Evolutionary conservation across 2,329 filamentous ascomycete species (phyloP).

Genomic region (Helicocarpus griseus): DNA sequence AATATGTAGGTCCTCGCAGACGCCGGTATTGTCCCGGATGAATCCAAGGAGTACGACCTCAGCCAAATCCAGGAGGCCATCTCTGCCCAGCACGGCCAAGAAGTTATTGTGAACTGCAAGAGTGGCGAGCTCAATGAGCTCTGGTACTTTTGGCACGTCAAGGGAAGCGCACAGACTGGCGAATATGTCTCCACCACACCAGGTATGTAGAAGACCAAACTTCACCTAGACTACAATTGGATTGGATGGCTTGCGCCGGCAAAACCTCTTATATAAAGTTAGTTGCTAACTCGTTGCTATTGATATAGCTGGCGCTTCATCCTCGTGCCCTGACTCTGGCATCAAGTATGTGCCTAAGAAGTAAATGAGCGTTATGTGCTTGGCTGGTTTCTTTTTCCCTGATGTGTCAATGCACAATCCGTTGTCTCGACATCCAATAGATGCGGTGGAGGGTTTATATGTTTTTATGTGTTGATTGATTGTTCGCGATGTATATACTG

Average conservation of each 20-base stretch:
- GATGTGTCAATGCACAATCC: background rate
- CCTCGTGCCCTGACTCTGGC: conserved; percentile 51
- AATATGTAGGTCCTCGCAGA: conserved; percentile 27
- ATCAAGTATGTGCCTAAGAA: conserved; percentile 52
- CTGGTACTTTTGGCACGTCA: conserved; percentile 46
- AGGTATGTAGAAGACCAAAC: conserved; percentile 21
- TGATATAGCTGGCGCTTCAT: conserved; percentile 42
- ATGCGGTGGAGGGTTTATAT: no score
- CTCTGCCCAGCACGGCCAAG: conserved; percentile 36
- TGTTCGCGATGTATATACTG: no score
- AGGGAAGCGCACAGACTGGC: conserved; percentile 50
- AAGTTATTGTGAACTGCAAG: conserved; percentile 44
- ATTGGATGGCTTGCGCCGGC: no score
- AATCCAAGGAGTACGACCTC: conserved; percentile 41
- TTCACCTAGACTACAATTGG: no score
- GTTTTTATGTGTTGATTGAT: no score
- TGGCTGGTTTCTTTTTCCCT: background rate
- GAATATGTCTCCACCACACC: conserved; percentile 49
- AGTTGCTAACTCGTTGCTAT: background rate
- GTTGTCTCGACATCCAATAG: background rate
- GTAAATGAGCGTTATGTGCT: background rate
- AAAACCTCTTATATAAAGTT: no score
- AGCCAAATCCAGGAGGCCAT: conserved; percentile 43
- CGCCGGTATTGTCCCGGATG: conserved; percentile 46
- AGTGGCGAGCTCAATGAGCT: conserved; percentile 42